Base-by-base conservation (phyloP, 2,329 filamentous ascomycete species). In the Dothistroma pini region DNA sequence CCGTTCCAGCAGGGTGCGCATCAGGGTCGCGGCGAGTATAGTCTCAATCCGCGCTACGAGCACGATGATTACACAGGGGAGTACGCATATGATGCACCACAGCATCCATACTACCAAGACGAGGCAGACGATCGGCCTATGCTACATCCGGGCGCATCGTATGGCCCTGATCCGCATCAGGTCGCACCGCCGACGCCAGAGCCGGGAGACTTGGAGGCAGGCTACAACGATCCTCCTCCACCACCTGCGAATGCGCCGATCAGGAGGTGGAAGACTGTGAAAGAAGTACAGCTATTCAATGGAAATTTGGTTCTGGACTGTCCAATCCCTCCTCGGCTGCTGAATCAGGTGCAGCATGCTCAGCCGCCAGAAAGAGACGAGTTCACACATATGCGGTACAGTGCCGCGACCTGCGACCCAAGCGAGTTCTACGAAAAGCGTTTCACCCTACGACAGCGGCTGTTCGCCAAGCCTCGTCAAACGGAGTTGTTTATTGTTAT, bases 231-330 rank as follows among this genome's bases (percentile, higher is more conserved):
- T 60, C 74, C 77, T 34, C 75, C 77, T 12, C 79, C 79, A 63
- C 80, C 81, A 58, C 80, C 83, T 21, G 81, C 80, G 66, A 84
- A 81, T 59, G 84, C 80, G 65, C 84, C 84, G 4, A 86, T 97
- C 68, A 89, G 90, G 75, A 85, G 95, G 74, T 97, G 91, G 90
- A 99, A 97, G 82, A 99, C 95, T 0, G 93, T 99, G 54, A 99
- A 97, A 78, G 91, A 97, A 79, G 93, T 99, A 57, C 72, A 96
- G 70, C 79, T 99, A 57, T 99, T 96, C 81, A 89, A 96, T 68
- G 95, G 95, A 66, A 99, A 99, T 77, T 84, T 99, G 70, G 93
- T 99, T 41, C 86, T 99, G 3, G 95, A 99, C 76, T 99, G 95
- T 74, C 95, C 95, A 0, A 91, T 99, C 60, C 93, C 95, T 0